Evolutionary conservation across 1,284 basidiomycete species (phyloP).

Genomic region (Omphalotus olearius): DNA sequence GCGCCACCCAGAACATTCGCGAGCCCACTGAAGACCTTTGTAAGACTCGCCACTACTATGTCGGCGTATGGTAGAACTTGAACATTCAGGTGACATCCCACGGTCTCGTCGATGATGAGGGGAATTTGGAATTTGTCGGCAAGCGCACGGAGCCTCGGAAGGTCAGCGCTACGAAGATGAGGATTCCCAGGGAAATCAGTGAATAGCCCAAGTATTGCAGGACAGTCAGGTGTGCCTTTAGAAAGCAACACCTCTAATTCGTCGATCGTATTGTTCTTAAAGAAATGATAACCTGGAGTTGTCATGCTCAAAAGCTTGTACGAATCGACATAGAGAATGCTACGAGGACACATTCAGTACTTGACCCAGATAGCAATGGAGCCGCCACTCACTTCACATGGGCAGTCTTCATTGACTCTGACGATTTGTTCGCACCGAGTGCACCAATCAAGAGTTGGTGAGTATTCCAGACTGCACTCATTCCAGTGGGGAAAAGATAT

Average conservation of each 20-base stretch:
- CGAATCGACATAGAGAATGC: conserved; percentile 7
- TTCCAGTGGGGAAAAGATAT: conserved; percentile 52
- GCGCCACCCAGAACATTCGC: conserved; percentile 68
- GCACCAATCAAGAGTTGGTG: conserved; percentile 10
- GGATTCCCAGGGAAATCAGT: conserved; percentile 10
- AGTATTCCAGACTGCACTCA: conserved; percentile 59
- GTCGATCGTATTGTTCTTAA: conserved; percentile 5
- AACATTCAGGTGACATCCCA: conserved; percentile 67
- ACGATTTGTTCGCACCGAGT: neutral
- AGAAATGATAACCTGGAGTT: neutral
- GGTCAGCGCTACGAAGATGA: conserved; percentile 2
- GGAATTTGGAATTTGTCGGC: conserved; percentile 56
- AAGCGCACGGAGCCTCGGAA: conserved; percentile 30
- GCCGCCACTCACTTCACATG: conserved; percentile 16
- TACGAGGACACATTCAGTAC: neutral
- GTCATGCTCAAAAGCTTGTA: conserved; percentile 4
- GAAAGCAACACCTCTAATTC: conserved; percentile 2
- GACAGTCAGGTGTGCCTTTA: neutral
- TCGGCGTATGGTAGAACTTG: conserved; percentile 60
- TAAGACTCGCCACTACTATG: conserved; percentile 57
- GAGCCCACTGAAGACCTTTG: conserved; percentile 67
- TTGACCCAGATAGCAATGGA: neutral
- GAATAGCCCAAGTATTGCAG: neutral
- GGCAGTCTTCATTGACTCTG: conserved; percentile 9
- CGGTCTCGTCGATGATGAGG: conserved; percentile 64